phyloP scores from a whole-genome alignment of 352 stramenopile genomes.

The Blastocystis sp. region DNA sequence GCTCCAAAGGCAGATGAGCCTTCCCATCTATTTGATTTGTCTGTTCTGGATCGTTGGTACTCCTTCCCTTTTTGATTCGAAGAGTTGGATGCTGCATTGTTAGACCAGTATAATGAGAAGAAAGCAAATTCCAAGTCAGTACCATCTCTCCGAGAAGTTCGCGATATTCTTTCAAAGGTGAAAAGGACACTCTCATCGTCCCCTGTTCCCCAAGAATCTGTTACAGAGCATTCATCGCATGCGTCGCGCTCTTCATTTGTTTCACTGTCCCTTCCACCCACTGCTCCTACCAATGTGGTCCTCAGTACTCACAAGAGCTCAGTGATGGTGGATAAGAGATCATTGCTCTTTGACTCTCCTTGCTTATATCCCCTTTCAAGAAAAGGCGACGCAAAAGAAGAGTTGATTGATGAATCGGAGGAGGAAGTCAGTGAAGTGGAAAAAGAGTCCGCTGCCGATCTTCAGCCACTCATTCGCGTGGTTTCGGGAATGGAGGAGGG shows the following conservation, averaged over 20 bases:
- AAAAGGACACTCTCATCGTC: background rate
- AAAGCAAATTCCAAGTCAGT: background rate
- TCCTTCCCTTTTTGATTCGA: too few relatives aligned
- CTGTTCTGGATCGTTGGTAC: too few relatives aligned
- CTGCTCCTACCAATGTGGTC: background rate
- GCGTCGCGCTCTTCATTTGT: background rate
- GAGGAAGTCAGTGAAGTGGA: too few relatives aligned
- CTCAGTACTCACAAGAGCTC: background rate
- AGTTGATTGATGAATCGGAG: background rate
- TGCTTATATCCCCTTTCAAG: background rate
- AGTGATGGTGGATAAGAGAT: background rate
- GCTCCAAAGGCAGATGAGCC: too few relatives aligned
- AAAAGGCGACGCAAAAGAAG: background rate
- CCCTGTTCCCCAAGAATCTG: background rate
- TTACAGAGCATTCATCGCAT: background rate
- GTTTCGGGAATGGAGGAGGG: too few relatives aligned
- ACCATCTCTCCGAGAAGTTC: background rate
- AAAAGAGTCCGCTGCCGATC: too few relatives aligned
- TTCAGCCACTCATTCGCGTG: too few relatives aligned
- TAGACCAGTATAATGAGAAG: background rate
- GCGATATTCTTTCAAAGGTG: background rate
- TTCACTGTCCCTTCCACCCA: background rate
- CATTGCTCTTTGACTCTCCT: background rate
- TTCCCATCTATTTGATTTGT: too few relatives aligned
- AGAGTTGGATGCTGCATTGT: too few relatives aligned